phyloP scores from a whole-genome alignment of 345 rosid species.

The Camelina laxa region DNA sequence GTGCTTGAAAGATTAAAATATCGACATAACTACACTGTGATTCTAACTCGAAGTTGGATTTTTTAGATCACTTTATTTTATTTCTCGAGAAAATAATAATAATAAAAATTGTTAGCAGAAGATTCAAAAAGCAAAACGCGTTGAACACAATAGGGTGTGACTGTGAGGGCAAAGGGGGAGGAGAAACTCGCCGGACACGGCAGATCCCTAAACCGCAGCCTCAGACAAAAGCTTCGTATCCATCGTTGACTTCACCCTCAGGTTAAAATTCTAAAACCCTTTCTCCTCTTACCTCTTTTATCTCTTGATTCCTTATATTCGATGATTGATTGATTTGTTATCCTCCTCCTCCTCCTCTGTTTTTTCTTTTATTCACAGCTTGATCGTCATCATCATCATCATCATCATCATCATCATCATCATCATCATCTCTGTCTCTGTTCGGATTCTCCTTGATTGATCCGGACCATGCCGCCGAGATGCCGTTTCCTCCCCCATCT shows the following conservation, averaged over 20 bases:
- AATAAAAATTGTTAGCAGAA: neutral
- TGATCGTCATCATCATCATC: neutral
- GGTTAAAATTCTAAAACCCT: conserved; percentile 21
- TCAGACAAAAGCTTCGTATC: conserved; percentile 46
- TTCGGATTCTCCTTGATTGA: neutral
- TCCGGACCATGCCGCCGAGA: conserved; percentile 22
- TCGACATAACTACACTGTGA: neutral
- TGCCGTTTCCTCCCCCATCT: conserved; percentile 35
- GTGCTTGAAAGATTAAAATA: too few relatives aligned
- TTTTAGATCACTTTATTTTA: too few relatives aligned
- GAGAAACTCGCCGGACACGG: conserved; percentile 19
- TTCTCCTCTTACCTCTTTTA: neutral
- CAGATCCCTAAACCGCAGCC: conserved; percentile 46
- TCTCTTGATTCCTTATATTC: conserved; percentile 21
- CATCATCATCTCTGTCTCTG: conserved; percentile 16
- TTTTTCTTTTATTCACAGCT: neutral
- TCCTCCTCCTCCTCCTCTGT: conserved; percentile 17
- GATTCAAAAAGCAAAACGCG: conserved; percentile 12
- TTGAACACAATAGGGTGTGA: neutral
- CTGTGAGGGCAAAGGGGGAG: neutral
- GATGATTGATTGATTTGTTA: neutral
- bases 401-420: neutral
- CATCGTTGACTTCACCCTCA: conserved; percentile 32
- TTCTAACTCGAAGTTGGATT: too few relatives aligned
- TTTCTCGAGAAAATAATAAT: too few relatives aligned